phyloP scores from a whole-genome alignment of 1,284 basidiomycete genomes.

The Ceratobasidium sp. region DNA sequence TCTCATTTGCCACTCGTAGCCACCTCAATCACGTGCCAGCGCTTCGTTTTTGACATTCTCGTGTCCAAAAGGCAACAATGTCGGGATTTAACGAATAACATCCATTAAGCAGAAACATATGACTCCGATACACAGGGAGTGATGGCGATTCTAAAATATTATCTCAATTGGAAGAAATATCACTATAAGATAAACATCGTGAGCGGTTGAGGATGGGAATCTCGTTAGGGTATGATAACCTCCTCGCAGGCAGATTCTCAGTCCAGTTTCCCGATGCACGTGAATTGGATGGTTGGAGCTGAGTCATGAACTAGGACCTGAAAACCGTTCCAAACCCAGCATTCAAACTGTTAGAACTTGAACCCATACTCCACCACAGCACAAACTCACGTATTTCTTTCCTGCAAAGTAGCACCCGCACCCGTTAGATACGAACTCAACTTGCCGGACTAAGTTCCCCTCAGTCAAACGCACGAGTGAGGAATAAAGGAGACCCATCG shows the following conservation, averaged over 20 bases:
- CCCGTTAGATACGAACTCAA: slow-evolving; percentile 24
- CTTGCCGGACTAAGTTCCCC: slow-evolving; percentile 41
- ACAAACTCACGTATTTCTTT: slow-evolving; percentile 29
- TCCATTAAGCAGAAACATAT: not conserved
- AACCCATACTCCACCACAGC: not conserved
- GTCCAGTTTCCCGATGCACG: not conserved
- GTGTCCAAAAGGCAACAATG: too few relatives aligned
- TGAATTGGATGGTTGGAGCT: not conserved
- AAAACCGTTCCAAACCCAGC: slow-evolving; percentile 33
- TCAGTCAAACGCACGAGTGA: slow-evolving; percentile 35
- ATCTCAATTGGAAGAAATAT: not conserved
- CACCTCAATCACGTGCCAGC: too few relatives aligned
- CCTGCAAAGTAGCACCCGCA: slow-evolving; percentile 37
- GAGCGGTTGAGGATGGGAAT: not conserved
- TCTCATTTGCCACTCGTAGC: too few relatives aligned
- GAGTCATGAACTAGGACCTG: slow-evolving; percentile 26
- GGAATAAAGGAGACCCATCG: slow-evolving; percentile 31
- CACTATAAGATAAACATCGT: not conserved
- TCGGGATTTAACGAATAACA: too few relatives aligned
- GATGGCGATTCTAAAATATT: not conserved
- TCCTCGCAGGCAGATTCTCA: not conserved
- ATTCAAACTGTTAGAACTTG: not conserved
- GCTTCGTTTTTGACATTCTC: too few relatives aligned
- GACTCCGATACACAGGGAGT: not conserved
- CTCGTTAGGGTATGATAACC: not conserved